Conservation (phyloP, 768 basidiomycete genomes). For the Lactifluus hygrophoroides region DNA sequence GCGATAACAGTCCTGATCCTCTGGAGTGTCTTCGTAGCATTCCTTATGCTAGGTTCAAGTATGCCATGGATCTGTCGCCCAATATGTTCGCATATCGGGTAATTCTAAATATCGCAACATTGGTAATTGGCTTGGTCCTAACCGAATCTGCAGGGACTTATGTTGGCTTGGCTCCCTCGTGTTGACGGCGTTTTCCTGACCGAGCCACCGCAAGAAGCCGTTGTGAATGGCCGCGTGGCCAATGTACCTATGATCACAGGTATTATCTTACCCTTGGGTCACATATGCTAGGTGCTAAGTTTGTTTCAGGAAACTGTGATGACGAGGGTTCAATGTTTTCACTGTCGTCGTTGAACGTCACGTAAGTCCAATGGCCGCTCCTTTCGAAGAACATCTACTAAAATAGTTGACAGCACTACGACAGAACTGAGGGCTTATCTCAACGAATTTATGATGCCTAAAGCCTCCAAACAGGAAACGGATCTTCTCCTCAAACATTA, state of each 20-base stretch:
- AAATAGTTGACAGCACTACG: not conserved
- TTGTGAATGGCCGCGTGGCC: too few species aligned
- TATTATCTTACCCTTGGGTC: too few species aligned
- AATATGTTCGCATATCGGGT: conserved; percentile 15
- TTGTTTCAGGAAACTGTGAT: conserved; percentile 15
- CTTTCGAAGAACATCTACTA: not conserved
- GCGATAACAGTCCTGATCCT: conserved; percentile 18
- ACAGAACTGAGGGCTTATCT: not conserved
- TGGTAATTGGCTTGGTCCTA: not conserved
- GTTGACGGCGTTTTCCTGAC: too few species aligned
- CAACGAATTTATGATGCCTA: conserved; percentile 6
- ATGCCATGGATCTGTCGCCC: too few species aligned
- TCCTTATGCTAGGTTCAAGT: not conserved
- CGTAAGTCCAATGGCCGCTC: not conserved
- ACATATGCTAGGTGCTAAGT: not conserved
- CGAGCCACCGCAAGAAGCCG: too few species aligned
- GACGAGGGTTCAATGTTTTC: conserved; percentile 18
- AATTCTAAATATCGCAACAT: not conserved
- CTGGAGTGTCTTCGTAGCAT: conserved; percentile 20
- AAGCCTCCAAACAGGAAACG: not conserved
- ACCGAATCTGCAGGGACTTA: not conserved
- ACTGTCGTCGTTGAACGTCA: conserved; percentile 10
- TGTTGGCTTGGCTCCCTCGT: conserved; percentile 19
- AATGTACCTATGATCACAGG: too few species aligned
- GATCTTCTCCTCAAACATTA: conserved; percentile 17